Percentiles rank a stretch among this genome's conserved stretches.
Evolutionary conservation across 352 stramenopile species (phyloP).

Genomic region (Globisporangium canariense): DNA sequence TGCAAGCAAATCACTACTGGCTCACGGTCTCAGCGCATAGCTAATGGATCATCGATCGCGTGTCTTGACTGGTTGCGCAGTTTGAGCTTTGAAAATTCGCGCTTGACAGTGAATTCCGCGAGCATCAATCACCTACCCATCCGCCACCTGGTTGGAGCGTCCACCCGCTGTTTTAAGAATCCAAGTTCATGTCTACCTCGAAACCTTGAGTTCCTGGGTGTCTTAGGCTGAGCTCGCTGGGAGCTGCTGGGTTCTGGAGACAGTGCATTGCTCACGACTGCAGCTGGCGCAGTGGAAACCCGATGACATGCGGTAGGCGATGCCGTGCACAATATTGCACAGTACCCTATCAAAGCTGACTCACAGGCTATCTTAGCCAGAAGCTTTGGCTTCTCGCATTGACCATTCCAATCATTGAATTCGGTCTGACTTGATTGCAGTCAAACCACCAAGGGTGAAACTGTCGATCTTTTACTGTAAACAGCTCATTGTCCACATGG

Average conservation of each 20-base stretch:
- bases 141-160: neutral
- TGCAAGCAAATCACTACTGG: neutral
- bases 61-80: neutral
- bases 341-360: neutral
- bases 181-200: neutral
- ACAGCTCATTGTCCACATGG: neutral
- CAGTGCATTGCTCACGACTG: neutral
- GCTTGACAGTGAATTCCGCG: neutral
- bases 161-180: neutral
- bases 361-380: no score
- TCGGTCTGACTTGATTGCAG: neutral
- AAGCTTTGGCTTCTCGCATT: neutral
- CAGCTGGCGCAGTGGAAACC: conserved; percentile 5
- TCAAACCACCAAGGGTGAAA: neutral
- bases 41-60: neutral
- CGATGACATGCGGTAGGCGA: neutral
- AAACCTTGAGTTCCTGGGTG: no score
- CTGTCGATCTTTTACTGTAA: neutral
- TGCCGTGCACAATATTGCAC: neutral
- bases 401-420: neutral
- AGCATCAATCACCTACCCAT: neutral
- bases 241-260: no score
- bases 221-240: no score
- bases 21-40: conserved; percentile 1
- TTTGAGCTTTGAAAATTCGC: neutral